phyloP scores from a whole-genome alignment of 2,329 filamentous ascomycete species.

The Aspergillus unguis region DNA sequence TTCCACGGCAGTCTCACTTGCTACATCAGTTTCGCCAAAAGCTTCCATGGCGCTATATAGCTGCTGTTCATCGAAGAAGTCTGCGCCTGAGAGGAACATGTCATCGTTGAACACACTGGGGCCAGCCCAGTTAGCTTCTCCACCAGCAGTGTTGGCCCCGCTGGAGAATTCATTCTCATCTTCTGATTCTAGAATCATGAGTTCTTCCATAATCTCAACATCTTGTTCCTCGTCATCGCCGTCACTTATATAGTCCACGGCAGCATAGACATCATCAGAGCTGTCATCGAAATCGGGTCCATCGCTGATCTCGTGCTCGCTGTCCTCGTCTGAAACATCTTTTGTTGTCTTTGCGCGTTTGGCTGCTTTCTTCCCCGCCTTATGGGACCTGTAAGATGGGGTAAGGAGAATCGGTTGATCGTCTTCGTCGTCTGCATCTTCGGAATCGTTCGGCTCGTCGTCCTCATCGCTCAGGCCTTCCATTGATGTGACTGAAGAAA shows the following conservation, averaged over 20 bases:
- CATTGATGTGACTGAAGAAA: constrained; percentile 37
- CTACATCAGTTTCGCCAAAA: constrained; percentile 36
- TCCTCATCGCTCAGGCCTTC: constrained; percentile 37
- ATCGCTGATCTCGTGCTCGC: constrained; percentile 29
- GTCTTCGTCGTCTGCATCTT: constrained; percentile 44
- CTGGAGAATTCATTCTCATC: constrained; percentile 28
- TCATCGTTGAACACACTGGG: constrained; percentile 47
- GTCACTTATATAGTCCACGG: constrained; percentile 75
- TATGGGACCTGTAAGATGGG: constrained; percentile 43
- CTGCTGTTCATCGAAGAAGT: constrained; percentile 45
- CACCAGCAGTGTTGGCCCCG: constrained; percentile 24
- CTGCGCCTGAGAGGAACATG: constrained; percentile 39
- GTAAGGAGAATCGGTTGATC: constrained; percentile 40
- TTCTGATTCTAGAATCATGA: constrained; percentile 59
- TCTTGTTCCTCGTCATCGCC: constrained; percentile 76
- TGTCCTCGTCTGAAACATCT: constrained; percentile 33
- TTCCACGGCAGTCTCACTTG: constrained; percentile 37
- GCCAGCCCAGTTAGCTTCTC: constrained; percentile 50
- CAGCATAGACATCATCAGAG: constrained; percentile 70
- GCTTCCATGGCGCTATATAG: constrained; percentile 39
- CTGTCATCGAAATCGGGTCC: constrained; percentile 35
- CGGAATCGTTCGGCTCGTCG: constrained; percentile 36
- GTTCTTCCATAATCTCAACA: constrained; percentile 74
- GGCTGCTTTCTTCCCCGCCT: constrained; percentile 39
- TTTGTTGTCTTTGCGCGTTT: constrained; percentile 33